These are phyloP conservation scores for Fraxinus pennsylvanica DNA, from an alignment of 257 asterid species.

Conservation along the genomic window DNA sequence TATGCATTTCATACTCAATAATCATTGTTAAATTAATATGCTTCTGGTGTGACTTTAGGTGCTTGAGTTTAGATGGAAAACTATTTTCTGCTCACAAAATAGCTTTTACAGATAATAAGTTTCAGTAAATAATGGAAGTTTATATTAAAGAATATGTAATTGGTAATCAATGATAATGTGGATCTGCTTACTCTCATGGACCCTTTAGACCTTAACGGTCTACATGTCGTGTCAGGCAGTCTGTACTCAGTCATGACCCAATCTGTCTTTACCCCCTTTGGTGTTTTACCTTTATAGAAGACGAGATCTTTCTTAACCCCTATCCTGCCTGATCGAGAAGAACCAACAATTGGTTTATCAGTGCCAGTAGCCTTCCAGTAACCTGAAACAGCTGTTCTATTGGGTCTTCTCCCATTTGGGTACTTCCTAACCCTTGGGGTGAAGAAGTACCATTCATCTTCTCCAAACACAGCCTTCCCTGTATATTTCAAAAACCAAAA, in stretches of 20 bases:
- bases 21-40: too few relatives aligned
- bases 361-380: slow-evolving; percentile 74
- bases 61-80: too few relatives aligned
- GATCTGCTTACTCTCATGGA: slow-evolving; percentile 60
- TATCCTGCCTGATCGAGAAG: slow-evolving; percentile 42
- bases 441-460: slow-evolving; percentile 63
- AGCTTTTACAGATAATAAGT: too few relatives aligned
- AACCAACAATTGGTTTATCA: slow-evolving; percentile 47
- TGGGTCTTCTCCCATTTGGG: slow-evolving; percentile 68
- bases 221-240: slow-evolving; percentile 37
- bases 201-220: slow-evolving; percentile 44
- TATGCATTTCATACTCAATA: too few relatives aligned
- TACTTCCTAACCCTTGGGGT: slow-evolving; percentile 68
- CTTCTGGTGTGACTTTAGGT: too few relatives aligned
- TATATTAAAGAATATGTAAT: too few relatives aligned
- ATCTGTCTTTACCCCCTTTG: slow-evolving; percentile 46
- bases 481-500: slow-evolving; percentile 1
- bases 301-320: slow-evolving; percentile 62
- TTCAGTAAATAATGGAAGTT: too few relatives aligned
- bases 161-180: too few relatives aligned
- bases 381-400: slow-evolving; percentile 52
- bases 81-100: too few relatives aligned
- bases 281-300: slow-evolving; percentile 66
- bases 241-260: slow-evolving; percentile 73
- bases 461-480: slow-evolving; percentile 60